Evolutionary conservation across 345 rosid species (phyloP).

Genomic region (Linum tenue): DNA sequence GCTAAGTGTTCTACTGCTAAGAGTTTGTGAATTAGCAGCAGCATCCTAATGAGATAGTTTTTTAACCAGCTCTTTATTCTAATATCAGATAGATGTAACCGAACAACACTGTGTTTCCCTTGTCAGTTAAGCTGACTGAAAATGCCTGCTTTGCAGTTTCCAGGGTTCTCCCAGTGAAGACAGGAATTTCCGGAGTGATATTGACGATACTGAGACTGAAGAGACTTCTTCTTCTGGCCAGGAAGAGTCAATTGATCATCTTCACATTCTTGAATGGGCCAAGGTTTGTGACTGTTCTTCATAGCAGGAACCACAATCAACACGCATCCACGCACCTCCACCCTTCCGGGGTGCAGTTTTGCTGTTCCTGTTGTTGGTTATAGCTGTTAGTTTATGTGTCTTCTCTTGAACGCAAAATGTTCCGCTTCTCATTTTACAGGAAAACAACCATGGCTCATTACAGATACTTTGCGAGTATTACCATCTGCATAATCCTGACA

Average conservation of each 20-base stretch:
- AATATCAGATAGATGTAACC: neutral
- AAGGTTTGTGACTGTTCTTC: conserved; percentile 44
- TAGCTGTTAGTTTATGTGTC: neutral
- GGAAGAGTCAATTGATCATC: conserved; percentile 56
- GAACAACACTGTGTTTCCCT: neutral
- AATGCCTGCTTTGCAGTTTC: conserved; percentile 37
- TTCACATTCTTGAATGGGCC: conserved; percentile 84
- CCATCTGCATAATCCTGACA: conserved; percentile 44
- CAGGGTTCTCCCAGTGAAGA: conserved; percentile 72
- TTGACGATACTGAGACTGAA: conserved; percentile 67
- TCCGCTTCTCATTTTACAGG: conserved; percentile 34
- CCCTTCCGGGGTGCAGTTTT: neutral
- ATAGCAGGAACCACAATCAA: neutral
- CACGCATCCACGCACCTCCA: neutral
- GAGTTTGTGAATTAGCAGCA: neutral
- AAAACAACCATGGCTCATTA: conserved; percentile 63
- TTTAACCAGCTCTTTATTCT: neutral
- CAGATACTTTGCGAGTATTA: conserved; percentile 77
- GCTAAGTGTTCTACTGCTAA: neutral
- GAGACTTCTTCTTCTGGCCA: conserved; percentile 83
- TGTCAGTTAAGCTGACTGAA: neutral
- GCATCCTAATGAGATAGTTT: neutral
- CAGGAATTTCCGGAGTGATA: conserved; percentile 47
- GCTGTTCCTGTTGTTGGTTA: neutral
- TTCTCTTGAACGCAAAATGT: neutral